Conservation (phyloP, 2,329 filamentous ascomycete genomes). For the Aspergillus sp. region DNA sequence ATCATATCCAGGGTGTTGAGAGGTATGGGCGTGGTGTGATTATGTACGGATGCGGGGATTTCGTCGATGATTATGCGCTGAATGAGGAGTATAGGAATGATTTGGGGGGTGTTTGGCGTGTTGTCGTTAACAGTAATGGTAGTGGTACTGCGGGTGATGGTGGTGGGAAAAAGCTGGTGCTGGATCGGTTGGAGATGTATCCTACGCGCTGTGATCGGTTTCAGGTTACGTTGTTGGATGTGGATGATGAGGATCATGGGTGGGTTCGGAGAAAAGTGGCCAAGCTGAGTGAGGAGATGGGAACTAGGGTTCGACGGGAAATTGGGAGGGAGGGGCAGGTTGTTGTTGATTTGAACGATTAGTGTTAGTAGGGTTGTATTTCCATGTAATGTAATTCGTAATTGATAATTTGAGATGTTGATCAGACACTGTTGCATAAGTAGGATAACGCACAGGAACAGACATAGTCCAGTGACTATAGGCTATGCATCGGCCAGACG, state of each 20-base stretch:
- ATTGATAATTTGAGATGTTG: too few species aligned
- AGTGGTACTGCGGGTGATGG: background rate
- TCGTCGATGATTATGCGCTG: slow-evolving; percentile 39
- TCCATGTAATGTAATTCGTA: too few species aligned
- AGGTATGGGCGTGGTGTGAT: slow-evolving; percentile 29
- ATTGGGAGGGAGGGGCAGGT: slow-evolving; percentile 26
- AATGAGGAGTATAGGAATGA: slow-evolving; percentile 31
- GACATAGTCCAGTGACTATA: background rate
- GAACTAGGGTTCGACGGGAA: slow-evolving; percentile 17
- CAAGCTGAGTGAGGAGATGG: slow-evolving; percentile 22
- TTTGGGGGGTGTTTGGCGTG: slow-evolving; percentile 34
- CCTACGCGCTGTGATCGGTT: slow-evolving; percentile 31
- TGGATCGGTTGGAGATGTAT: slow-evolving; percentile 28
- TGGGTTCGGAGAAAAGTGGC: slow-evolving; percentile 25
- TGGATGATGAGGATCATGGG: slow-evolving; percentile 23
- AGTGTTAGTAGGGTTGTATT: background rate
- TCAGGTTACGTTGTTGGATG: slow-evolving; percentile 23
- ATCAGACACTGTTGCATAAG: too few species aligned
- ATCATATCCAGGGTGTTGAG: slow-evolving; percentile 38
- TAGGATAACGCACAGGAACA: too few species aligned
- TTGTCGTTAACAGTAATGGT: slow-evolving; percentile 15
- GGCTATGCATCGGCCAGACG: too few species aligned
- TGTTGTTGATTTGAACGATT: slow-evolving; percentile 16
- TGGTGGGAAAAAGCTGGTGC: slow-evolving; percentile 7
- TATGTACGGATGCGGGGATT: slow-evolving; percentile 38